A percentile compares a stretch with the other conserved stretches of the same genome.
phyloP scores from a whole-genome alignment of 148 eudicot genomes.

The Camellia lanceoleosa region DNA sequence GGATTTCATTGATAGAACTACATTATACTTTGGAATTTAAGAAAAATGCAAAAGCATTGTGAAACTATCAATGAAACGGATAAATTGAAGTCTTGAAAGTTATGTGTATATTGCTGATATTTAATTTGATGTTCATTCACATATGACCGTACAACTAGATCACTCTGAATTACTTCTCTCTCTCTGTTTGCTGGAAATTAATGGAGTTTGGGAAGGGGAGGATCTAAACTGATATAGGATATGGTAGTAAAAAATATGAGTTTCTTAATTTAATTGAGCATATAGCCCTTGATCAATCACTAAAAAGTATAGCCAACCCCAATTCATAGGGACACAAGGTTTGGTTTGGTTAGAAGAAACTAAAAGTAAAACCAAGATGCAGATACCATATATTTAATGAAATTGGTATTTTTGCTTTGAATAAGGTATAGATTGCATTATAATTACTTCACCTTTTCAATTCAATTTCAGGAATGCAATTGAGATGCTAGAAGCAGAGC shows the following conservation, averaged over 20 bases:
- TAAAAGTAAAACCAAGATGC: not conserved
- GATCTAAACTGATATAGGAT: no score
- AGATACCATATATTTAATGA: not conserved
- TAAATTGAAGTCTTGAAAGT: not conserved
- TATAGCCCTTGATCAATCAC: no score
- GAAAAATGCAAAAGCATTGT: no score
- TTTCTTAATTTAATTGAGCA: no score
- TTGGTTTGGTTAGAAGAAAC: no score
- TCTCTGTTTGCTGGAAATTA: not conserved
- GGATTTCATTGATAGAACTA: no score
- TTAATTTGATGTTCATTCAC: not conserved
- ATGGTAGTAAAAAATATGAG: no score
- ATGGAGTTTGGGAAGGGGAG: not conserved
- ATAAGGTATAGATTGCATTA: not conserved
- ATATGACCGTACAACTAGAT: not conserved
- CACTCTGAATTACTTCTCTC: no score
- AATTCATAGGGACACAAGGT: no score
- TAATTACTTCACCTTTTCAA: not conserved
- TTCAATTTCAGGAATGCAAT: slow-evolving; percentile 73
- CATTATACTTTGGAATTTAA: no score
- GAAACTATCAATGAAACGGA: not conserved
- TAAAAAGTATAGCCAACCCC: no score
- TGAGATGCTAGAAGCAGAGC: slow-evolving; percentile 76
- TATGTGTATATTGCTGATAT: not conserved
- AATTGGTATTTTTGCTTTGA: not conserved